phyloP scores from a whole-genome alignment of 75 land plant genomes.

The Adiantum capillusveneris region DNA sequence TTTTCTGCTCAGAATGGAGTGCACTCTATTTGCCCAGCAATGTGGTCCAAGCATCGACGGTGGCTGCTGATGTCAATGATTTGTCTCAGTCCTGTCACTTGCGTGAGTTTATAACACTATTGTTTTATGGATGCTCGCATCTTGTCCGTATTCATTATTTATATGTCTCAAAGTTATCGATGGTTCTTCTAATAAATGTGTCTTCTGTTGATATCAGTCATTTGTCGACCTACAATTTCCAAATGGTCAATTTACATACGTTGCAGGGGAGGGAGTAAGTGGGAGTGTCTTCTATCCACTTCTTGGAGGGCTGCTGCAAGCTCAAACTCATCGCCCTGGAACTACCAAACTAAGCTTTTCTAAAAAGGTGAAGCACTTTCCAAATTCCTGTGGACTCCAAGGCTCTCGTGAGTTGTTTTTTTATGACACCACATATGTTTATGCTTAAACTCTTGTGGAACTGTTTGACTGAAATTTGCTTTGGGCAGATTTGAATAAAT shows the following conservation, averaged over 20 bases:
- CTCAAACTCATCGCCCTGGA: slow-evolving; percentile 83
- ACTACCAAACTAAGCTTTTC: slow-evolving; percentile 83
- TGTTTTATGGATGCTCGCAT: too few species aligned
- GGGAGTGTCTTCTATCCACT: slow-evolving; percentile 71
- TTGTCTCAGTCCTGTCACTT: slow-evolving; percentile 81
- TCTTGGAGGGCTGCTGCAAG: slow-evolving; percentile 92
- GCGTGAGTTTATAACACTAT: slow-evolving; percentile 47
- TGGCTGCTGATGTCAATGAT: slow-evolving; percentile 96
- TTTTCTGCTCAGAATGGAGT: slow-evolving; percentile 62
- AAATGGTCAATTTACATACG: slow-evolving; percentile 94
- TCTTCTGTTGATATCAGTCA: slow-evolving; percentile 72
- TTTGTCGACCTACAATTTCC: slow-evolving; percentile 98
- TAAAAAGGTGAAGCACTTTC: slow-evolving; percentile 63
- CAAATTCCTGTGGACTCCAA: too few species aligned
- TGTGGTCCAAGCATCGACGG: slow-evolving; percentile 96
- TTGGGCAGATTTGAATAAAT: too few species aligned
- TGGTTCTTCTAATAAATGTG: slow-evolving; percentile 2
- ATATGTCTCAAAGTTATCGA: too few species aligned
- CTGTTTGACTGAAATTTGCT: too few species aligned
- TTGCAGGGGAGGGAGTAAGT: slow-evolving; percentile 90
- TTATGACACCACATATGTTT: too few species aligned
- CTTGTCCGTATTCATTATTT: too few species aligned
- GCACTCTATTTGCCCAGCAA: slow-evolving; percentile 96
- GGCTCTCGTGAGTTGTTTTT: too few species aligned
- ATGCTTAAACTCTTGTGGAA: too few species aligned